phyloP scores from a whole-genome alignment of 169 alveolate genomes.

The Theileria parva region DNA sequence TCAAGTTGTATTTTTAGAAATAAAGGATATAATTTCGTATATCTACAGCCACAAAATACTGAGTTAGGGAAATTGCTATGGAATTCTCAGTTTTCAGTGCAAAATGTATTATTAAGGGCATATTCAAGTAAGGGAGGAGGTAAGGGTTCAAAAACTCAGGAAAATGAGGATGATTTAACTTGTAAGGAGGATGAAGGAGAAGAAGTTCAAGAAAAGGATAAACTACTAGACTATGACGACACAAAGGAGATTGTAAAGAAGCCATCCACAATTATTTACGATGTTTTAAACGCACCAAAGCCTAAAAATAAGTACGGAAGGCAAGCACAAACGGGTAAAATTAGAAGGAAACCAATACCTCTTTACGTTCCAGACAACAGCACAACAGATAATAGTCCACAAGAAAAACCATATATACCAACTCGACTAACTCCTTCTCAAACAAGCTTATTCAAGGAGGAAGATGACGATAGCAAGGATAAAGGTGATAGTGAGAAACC shows the following conservation, averaged over 20 bases:
- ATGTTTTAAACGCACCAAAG: conserved; percentile 19
- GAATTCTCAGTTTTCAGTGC: neutral
- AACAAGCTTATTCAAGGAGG: neutral
- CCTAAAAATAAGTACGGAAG: conserved; percentile 49
- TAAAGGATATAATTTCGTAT: neutral
- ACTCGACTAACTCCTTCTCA: neutral
- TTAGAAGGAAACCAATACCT: conserved; percentile 54
- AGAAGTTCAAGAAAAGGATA: conserved; percentile 19
- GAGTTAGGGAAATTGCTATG: neutral
- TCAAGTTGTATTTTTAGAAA: neutral
- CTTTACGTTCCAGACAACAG: conserved; percentile 14
- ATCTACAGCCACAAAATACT: neutral
- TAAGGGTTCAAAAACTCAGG: neutral
- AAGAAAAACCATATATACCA: neutral
- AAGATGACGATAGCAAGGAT: conserved; percentile 8
- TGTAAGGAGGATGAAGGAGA: neutral
- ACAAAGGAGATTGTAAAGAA: conserved; percentile 13
- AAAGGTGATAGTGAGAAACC: neutral
- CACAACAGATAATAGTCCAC: neutral
- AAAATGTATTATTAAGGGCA: neutral
- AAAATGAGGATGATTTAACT: neutral
- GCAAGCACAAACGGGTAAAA: conserved; percentile 48
- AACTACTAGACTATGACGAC: neutral
- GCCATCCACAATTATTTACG: conserved; percentile 19
- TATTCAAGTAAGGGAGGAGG: neutral